Evolutionary conservation across 495 filamentous ascomycete genomes (phyloP).

Genomic region (Tetracladium setigerum): DNA sequence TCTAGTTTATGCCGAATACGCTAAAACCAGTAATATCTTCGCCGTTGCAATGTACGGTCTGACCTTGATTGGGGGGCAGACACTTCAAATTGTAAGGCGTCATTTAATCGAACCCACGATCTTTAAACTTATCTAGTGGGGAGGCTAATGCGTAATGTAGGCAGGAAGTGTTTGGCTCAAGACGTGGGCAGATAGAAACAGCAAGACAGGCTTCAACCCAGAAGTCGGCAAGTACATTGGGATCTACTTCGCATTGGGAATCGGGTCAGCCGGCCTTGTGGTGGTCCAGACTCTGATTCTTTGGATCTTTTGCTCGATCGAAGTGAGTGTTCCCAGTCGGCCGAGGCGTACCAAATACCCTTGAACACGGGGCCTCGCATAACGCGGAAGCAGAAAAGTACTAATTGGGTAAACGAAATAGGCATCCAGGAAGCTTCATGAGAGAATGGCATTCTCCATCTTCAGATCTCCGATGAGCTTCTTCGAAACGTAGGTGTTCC

Average conservation of each 20-base stretch:
- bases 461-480: constrained; percentile 99
- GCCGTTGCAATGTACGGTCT: constrained; percentile 79
- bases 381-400: constrained; percentile 3
- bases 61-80: constrained; percentile 71
- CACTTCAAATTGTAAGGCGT: constrained; percentile 46
- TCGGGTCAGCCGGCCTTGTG: constrained; percentile 80
- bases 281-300: constrained; percentile 91
- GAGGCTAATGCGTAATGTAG: constrained; percentile 10
- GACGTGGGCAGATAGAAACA: constrained; percentile 77
- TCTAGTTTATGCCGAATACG: constrained; percentile 74
- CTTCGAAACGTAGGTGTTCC: constrained; percentile 63
- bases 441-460: constrained; percentile 96
- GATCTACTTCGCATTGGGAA: constrained; percentile 86
- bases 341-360: constrained; percentile 5
- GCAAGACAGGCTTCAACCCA: constrained; percentile 55
- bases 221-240: constrained; percentile 85
- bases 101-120: neutral
- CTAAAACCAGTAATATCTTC: constrained; percentile 81
- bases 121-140: neutral
- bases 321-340: constrained; percentile 46
- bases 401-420: constrained; percentile 23
- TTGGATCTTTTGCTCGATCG: constrained; percentile 99
- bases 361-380: constrained; percentile 8
- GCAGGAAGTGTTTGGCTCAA: constrained; percentile 87
- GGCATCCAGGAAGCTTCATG: constrained; percentile 91